Evolutionary conservation across 1,284 basidiomycete species (phyloP).

Genomic region (Phylloboletellus chloephorus): DNA sequence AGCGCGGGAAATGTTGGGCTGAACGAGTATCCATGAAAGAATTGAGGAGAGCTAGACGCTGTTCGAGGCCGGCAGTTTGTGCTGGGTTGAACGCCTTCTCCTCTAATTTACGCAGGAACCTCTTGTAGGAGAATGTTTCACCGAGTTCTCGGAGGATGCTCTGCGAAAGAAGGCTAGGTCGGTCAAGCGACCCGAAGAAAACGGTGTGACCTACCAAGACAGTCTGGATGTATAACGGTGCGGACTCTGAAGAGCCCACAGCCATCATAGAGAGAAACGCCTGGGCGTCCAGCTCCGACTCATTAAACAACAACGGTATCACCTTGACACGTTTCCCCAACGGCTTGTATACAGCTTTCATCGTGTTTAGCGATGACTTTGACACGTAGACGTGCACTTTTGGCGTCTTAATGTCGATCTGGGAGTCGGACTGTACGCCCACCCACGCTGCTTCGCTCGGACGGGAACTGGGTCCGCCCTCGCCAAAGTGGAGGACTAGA

Average conservation of each 20-base stretch:
- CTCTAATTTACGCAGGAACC: constrained; percentile 43
- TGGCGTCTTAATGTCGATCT: constrained; percentile 37
- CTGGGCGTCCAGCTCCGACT: constrained; percentile 57
- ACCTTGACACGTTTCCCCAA: constrained; percentile 44
- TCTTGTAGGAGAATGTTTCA: constrained; percentile 37
- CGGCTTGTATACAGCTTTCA: constrained; percentile 46
- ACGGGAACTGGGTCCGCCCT: constrained; percentile 47
- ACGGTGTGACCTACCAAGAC: constrained; percentile 40
- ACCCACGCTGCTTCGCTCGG: constrained; percentile 61
- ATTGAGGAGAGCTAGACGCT: constrained; percentile 47
- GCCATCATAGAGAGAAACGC: constrained; percentile 63
- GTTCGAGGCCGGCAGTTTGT: constrained; percentile 48
- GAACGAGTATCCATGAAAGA: constrained; percentile 41
- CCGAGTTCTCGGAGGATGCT: constrained; percentile 43
- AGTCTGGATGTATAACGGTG: constrained; percentile 58
- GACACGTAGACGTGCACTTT: constrained; percentile 54
- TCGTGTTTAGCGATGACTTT: constrained; percentile 50
- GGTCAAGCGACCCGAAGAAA: constrained; percentile 1
- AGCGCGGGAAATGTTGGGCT: constrained; percentile 27
- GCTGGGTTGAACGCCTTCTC: constrained; percentile 42
- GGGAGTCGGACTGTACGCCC: constrained; percentile 31
- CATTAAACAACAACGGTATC: constrained; percentile 49
- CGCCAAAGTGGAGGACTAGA: constrained; percentile 59
- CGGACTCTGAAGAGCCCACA: constrained; percentile 46
- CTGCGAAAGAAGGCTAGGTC: background rate